Conservation (phyloP, 495 filamentous ascomycete species). For the Penicillium macrosclerotiorum region DNA sequence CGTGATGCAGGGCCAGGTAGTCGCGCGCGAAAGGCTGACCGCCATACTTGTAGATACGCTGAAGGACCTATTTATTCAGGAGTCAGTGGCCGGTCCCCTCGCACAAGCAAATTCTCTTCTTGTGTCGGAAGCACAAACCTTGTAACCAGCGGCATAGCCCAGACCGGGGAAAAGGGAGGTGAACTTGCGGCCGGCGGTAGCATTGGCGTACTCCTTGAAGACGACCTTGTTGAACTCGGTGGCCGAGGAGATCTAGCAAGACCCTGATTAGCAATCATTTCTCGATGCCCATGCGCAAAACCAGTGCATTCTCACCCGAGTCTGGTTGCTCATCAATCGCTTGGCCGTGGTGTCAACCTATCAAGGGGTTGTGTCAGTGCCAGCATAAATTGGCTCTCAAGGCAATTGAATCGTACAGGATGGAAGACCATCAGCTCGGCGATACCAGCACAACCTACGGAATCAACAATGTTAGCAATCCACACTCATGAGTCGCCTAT, state of each 20-base stretch:
- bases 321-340: conserved; percentile 98
- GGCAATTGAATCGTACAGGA: conserved; percentile 59
- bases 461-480: conserved; percentile 17
- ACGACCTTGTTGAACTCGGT: conserved; percentile 79
- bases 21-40: conserved; percentile 95
- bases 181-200: conserved; percentile 70
- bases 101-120: too few relatives aligned
- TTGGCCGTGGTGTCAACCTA: conserved; percentile 98
- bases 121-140: conserved; percentile 51
- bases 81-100: background rate
- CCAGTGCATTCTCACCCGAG: conserved; percentile 50
- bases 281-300: conserved; percentile 5
- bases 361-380: conserved; percentile 20
- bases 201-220: conserved; percentile 85
- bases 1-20: conserved; percentile 79
- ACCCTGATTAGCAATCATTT: conserved; percentile 7
- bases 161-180: conserved; percentile 95
- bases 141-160: conserved; percentile 97
- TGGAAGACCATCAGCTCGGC: conserved; percentile 96
- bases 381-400: background rate
- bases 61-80: conserved; percentile 60
- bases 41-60: conserved; percentile 98
- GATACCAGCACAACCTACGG: conserved; percentile 85
- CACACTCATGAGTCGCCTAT: conserved; percentile 3
- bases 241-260: conserved; percentile 54